Conservation (phyloP, 176 grass and related monocot genomes). For the Oryza glumipatula region DNA sequence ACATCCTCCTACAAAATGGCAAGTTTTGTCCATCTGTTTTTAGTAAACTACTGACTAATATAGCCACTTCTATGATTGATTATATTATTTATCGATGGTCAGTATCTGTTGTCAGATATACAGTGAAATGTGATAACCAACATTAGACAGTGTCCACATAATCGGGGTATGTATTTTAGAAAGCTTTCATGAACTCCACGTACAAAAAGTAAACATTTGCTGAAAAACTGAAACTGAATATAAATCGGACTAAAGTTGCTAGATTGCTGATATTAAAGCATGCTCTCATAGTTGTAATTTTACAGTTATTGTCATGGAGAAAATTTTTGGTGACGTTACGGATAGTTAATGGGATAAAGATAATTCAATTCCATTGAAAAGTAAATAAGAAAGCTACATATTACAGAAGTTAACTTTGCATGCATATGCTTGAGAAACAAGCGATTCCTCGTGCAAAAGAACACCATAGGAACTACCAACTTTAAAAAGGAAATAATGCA, state of each 20-base stretch:
- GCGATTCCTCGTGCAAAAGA: conserved; percentile 36
- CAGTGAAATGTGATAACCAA: not conserved
- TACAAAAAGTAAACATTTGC: not conserved
- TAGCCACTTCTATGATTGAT: not conserved
- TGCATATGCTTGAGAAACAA: conserved; percentile 40
- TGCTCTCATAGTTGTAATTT: not conserved
- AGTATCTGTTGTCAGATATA: not conserved
- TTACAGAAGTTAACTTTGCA: not conserved
- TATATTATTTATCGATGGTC: not conserved
- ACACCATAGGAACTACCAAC: not conserved
- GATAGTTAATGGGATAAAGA: not conserved
- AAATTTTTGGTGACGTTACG: not conserved
- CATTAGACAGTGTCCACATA: not conserved
- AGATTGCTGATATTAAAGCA: not conserved
- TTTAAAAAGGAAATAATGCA: not conserved
- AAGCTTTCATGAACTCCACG: not conserved
- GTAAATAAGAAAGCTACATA: not conserved
- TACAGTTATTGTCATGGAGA: not conserved
- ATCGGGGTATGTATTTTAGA: not conserved
- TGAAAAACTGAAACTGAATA: not conserved
- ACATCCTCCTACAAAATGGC: not conserved
- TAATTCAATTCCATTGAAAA: not conserved
- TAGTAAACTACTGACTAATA: not conserved
- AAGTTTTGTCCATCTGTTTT: not conserved
- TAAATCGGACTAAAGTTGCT: not conserved